These are phyloP conservation scores for Phytophthora pseudosyringae DNA, from an alignment of 352 stramenopile species.

Conservation along the genomic window DNA sequence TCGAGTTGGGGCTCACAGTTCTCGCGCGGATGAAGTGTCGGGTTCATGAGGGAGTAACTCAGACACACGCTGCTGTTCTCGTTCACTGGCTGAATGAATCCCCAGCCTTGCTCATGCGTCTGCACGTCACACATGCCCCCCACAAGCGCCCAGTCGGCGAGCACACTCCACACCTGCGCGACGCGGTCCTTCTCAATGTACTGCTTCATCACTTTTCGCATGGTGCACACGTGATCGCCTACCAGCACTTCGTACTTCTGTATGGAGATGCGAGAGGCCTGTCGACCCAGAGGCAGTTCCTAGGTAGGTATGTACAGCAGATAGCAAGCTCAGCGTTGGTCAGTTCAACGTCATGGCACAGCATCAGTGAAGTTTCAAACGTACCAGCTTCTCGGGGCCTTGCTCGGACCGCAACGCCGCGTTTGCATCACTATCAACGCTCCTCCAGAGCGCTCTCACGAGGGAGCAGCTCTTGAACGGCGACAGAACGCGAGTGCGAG, in stretches of 20 bases:
- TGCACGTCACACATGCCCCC: neutral
- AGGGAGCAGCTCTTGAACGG: slow-evolving; percentile 6
- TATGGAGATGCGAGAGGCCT: slow-evolving; percentile 6
- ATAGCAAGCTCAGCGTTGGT: too few species aligned
- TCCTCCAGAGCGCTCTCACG: slow-evolving; percentile 8
- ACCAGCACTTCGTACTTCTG: slow-evolving; percentile 15
- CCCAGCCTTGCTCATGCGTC: neutral
- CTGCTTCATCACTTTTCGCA: slow-evolving; percentile 27
- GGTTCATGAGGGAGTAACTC: neutral
- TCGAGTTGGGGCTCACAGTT: neutral
- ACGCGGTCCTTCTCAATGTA: slow-evolving; percentile 17
- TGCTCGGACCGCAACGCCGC: neutral
- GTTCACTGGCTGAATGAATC: slow-evolving; percentile 3
- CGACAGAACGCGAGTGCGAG: neutral
- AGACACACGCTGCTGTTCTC: neutral
- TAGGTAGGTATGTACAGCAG: neutral
- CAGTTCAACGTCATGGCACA: neutral
- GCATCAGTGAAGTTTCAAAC: neutral
- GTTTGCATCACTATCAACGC: slow-evolving; percentile 2
- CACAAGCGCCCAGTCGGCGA: slow-evolving; percentile 11
- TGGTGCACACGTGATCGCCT: slow-evolving; percentile 9
- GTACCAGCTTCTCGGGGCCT: neutral
- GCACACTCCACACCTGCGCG: slow-evolving; percentile 14
- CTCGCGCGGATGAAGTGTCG: neutral
- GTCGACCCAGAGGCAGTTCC: slow-evolving; percentile 6